Base-by-base conservation (phyloP, 2,329 filamentous ascomycete species). In the Epichloe festucae region DNA sequence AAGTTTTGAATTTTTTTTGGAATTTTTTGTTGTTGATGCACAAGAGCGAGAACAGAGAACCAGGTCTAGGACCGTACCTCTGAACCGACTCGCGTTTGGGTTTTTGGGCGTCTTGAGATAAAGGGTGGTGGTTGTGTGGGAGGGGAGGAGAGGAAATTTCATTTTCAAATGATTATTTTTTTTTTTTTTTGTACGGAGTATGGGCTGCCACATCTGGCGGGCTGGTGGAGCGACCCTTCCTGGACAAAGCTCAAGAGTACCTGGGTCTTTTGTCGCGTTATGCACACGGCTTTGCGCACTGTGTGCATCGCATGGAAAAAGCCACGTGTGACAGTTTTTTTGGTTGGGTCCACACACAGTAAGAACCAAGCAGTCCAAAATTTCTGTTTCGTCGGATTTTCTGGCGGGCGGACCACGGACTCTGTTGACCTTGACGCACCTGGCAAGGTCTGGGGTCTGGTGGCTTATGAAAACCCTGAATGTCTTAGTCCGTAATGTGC, bases 1-100 rank as follows among this genome's bases (percentile, higher is more conserved):
- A 67, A 67, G 70, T 79, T 81, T 78, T 74, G 70, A 70, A 64
- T 62, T 81, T 81, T 81, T 79, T 81, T 79, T 75, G 67, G 63
- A 70, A 68, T 76, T 77, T 77, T 70, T 70, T 71, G 65, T 68
- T 66, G 67, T 66, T 68, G 67, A 65, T 61, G 65, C 71, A 71
- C 70, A 74, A 71, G 73, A 73, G 71, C 70, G 73, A 77, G 76
- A 74, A 76, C 76, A 80, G 74, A 77, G 73, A 76, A 72, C 66
- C 70, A 74, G 75, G 71, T 76, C 75, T 73, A 74, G 67, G 69
- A 72, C 70, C 74, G 76, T 73, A 76, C 75, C 76, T 73, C 74
- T 73, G 73, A 73, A 72, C 71, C 70, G 65, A 63, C 65, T 70
- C 66, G 67, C 69, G 67, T 68, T 63, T 62, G 67, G 65, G 66